Evolutionary conservation across 2,329 filamentous ascomycete species (phyloP), one percentile per base, ranked within the genome.

Genomic region (Didymella pinodella): DNA sequence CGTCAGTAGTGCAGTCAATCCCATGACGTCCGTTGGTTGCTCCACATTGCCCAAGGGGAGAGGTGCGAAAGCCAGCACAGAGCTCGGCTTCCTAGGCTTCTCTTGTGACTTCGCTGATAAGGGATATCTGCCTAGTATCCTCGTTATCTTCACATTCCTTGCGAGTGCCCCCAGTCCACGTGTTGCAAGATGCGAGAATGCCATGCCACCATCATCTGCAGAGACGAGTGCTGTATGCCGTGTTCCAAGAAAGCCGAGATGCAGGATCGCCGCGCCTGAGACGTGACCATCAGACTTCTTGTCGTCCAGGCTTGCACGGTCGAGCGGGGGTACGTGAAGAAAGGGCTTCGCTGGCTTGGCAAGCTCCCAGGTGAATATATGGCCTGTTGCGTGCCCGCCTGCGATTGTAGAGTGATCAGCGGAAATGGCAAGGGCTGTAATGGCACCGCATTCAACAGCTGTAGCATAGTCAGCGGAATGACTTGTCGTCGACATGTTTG

Each of bases 281-380:
- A 95, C 80, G 79, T 99, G 95, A 1, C 95, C 94, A 80, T 98
- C 93, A 1, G 79, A 76, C n/a, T 85, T 88, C 47, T 88, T 85
- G 29, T 87, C 84, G 53, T 90, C 84, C 31, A 88, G 73, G 57
- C 90, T 86, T 2, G 81, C 79, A n/a, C 83, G 78, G 32, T 92
- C 87, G 10, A 96, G 81, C 34, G 92, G 91, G 0, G 90, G 87
- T 43, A 99, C 93, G 49, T 92, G 88, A 31, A 99, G 84, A 75
- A 99, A 99, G 0, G 94, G 95, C 31, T 91, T 86, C 3, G 92
- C 88, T n/a, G 90, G 86, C 57, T 90, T 86, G 40, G 86, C 86
- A 12, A 94, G 90, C 75, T 99, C 96, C 96, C 96, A 99, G 0
- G 94, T 99, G 73, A 97, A 98, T 52, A 99, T 97, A 72, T 88